Evolutionary conservation across 2,329 filamentous ascomycete genomes (phyloP).

Genomic region (Rachicladosporium sp.): DNA sequence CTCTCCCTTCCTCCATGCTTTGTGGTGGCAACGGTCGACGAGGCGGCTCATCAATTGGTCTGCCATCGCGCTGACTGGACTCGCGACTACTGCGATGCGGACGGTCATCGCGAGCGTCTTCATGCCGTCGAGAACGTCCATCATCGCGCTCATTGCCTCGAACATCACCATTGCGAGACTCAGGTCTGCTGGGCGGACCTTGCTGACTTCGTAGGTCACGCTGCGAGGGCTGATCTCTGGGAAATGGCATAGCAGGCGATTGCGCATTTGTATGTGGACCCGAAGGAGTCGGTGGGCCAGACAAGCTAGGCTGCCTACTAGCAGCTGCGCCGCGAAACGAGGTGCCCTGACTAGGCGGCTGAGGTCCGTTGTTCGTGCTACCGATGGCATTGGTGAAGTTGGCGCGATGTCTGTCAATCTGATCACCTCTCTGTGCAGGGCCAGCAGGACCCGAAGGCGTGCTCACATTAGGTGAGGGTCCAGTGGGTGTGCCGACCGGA

Average conservation of each 20-base stretch:
- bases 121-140: conserved; percentile 11
- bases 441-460: conserved; percentile 21
- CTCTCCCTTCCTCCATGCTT: conserved; percentile 13
- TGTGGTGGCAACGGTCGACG: conserved; percentile 11
- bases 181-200: conserved; percentile 5
- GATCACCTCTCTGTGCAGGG: conserved; percentile 10
- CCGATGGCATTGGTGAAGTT: conserved; percentile 17
- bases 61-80: conserved; percentile 14
- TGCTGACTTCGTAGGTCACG: conserved; percentile 1
- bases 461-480: conserved; percentile 15
- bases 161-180: conserved; percentile 7
- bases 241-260: conserved; percentile 8
- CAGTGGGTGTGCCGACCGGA: conserved; percentile 15
- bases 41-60: conserved; percentile 11
- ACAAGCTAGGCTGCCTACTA: conserved; percentile 5
- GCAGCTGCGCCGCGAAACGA: conserved; percentile 21
- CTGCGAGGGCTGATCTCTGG: conserved; percentile 13
- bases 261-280: conserved; percentile 1
- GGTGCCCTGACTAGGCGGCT: conserved; percentile 13
- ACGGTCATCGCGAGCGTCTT: conserved; percentile 14
- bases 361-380: conserved; percentile 7
- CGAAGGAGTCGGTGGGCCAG: conserved; percentile 4
- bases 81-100: conserved; percentile 15
- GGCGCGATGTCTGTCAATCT: conserved; percentile 13
- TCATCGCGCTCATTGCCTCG: conserved; percentile 11